Conservation (phyloP, 768 basidiomycete species). For the Lyophyllum shimeji region DNA sequence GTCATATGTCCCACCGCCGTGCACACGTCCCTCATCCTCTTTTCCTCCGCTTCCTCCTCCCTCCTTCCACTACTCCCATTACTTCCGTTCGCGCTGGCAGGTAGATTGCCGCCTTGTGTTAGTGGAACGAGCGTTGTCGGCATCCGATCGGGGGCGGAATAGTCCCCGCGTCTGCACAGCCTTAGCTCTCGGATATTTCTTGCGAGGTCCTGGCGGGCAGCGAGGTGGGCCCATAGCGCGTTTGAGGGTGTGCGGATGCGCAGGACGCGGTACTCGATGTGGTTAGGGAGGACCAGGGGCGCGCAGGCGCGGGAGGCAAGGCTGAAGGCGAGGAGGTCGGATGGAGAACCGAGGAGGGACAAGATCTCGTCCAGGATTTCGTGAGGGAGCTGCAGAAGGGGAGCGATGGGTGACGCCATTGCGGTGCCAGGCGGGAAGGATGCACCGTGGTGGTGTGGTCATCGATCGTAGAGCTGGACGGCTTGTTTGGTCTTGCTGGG, state of each 20-base stretch:
- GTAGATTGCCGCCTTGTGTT: too few relatives aligned
- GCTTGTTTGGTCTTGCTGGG: not conserved
- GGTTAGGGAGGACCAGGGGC: constrained; percentile 41
- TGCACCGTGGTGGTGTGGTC: too few relatives aligned
- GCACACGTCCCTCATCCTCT: constrained; percentile 34
- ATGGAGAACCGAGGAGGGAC: constrained; percentile 39
- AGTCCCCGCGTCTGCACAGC: constrained; percentile 38
- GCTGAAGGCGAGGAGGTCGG: constrained; percentile 44
- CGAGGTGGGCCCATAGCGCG: constrained; percentile 51
- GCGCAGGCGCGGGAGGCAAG: constrained; percentile 38
- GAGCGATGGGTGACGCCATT: not conserved
- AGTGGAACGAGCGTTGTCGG: constrained; percentile 38
- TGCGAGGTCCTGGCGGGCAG: constrained; percentile 45
- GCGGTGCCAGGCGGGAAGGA: too few relatives aligned
- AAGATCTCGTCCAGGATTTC: constrained; percentile 50
- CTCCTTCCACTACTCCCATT: too few relatives aligned
- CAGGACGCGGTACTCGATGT: constrained; percentile 50
- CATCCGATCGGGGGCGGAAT: constrained; percentile 38
- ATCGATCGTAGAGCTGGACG: not conserved
- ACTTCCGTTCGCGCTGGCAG: too few relatives aligned
- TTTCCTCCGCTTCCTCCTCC: constrained; percentile 20
- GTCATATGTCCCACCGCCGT: constrained; percentile 42
- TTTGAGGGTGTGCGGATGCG: constrained; percentile 40
- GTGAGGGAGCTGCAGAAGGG: constrained; percentile 39
- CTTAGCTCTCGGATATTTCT: constrained; percentile 47